phyloP scores from a whole-genome alignment of 345 rosid genomes.

The Sisymbrium altissimum region DNA sequence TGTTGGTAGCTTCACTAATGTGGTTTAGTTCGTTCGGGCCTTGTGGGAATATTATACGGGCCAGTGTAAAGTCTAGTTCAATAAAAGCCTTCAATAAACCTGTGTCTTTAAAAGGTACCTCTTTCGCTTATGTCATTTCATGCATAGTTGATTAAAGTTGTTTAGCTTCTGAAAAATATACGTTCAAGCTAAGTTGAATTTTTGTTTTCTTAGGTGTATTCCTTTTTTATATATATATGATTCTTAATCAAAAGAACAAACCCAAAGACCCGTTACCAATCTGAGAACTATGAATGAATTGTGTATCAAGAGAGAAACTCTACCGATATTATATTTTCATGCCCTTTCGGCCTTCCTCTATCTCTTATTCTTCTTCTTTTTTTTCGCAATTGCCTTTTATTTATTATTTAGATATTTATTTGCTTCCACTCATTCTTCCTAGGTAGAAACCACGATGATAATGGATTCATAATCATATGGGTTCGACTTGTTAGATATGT shows the following conservation, averaged over 20 bases:
- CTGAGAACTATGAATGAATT: not conserved
- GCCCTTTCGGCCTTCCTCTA: not conserved
- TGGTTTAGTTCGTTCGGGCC: not conserved
- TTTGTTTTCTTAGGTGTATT: not conserved
- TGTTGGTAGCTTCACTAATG: slow-evolving; percentile 8
- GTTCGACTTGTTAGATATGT: slow-evolving; percentile 25
- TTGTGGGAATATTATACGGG: slow-evolving; percentile 5
- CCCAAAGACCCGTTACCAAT: not conserved
- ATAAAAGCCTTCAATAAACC: not conserved
- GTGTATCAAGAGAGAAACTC: not conserved
- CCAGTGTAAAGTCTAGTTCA: slow-evolving; percentile 14
- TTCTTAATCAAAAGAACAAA: not conserved
- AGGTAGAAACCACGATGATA: slow-evolving; percentile 21
- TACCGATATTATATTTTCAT: not conserved
- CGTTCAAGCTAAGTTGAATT: too few species aligned
- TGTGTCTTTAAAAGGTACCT: not conserved
- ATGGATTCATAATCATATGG: slow-evolving; percentile 23
- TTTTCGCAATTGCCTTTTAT: not conserved
- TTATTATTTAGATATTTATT: not conserved
- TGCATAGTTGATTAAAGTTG: not conserved
- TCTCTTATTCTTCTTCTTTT: not conserved
- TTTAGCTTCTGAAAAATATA: not conserved
- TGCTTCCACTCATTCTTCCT: slow-evolving; percentile 15
- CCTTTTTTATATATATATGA: not conserved
- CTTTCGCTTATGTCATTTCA: not conserved